Evolutionary conservation across 805 yeast species (phyloP).

Genomic region (Priceomyces castillae): DNA sequence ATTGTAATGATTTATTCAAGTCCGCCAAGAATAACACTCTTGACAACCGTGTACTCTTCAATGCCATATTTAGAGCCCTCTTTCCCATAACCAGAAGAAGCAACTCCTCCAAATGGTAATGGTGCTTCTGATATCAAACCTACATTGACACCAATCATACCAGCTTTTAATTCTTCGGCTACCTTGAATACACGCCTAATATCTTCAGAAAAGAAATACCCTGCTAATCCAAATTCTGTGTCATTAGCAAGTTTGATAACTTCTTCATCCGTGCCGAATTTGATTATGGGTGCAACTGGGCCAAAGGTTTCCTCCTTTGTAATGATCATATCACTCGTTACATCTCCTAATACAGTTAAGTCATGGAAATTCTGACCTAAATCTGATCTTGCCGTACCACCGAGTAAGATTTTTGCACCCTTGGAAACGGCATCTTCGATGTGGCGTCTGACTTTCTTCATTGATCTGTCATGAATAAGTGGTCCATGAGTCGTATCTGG

Average conservation of each 20-base stretch:
- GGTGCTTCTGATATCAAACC: conserved; percentile 67
- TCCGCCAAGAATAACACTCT: conserved; percentile 57
- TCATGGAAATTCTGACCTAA: conserved; percentile 65
- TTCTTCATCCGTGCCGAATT: conserved; percentile 62
- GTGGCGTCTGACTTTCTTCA: conserved; percentile 59
- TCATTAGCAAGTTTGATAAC: conserved; percentile 61
- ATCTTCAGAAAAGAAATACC: conserved; percentile 65
- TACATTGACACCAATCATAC: conserved; percentile 81
- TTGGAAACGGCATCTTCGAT: conserved; percentile 62
- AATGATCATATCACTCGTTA: conserved; percentile 54
- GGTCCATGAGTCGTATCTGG: conserved; percentile 72
- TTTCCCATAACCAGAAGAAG: conserved; percentile 68
- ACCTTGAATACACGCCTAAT: conserved; percentile 53
- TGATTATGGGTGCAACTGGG: conserved; percentile 70
- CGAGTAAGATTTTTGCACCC: conserved; percentile 63
- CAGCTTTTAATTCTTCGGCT: conserved; percentile 67
- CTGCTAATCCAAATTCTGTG: conserved; percentile 73
- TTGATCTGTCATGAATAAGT: conserved; percentile 60
- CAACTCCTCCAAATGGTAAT: conserved; percentile 60
- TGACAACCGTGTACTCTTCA: conserved; percentile 57
- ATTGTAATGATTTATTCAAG: conserved; percentile 8
- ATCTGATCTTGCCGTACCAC: conserved; percentile 55
- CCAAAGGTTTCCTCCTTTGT: conserved; percentile 78
- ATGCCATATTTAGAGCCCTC: conserved; percentile 64
- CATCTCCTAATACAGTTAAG: conserved; percentile 65